Base-by-base conservation (phyloP, 1,139 yeast genomes). In the Yamadazyma conglobata region DNA sequence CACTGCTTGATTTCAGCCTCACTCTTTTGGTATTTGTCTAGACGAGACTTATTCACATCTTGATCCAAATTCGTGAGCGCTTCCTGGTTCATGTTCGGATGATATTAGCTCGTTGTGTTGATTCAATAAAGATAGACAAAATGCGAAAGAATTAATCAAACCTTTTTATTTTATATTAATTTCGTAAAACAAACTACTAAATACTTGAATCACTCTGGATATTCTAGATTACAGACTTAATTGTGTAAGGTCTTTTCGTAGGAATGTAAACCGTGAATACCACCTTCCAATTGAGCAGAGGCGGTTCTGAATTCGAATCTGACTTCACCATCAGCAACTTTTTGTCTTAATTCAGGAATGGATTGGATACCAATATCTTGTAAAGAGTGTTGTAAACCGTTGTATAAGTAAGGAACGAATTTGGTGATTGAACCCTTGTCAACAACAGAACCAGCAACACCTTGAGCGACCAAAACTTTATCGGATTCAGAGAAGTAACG, bases 221-320 rank as follows among this genome's bases (percentile, higher is more conserved):
- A 15, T 23, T 15, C 25, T 22, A 7, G 9, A 17, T 6, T 6
- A 17, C 7, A 14, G 5, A 23, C 15, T 22, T 51, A 50, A 27
- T 87, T 87, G 75, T 87, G 95, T 58, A 91, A 75, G 67, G 95
- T 88, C 79, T 91, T 91, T 70, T 91, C 98, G 60, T 85, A 91
- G 41, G 96, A 88, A 75, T 87, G 89, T 64, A 93, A 77, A 57
- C 95, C 91, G 68, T 87, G 87, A 42, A 91, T 93, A 64, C 97
- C 97, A 70, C 99, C 99, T 70, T 91, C 99, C 47, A 88, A 75
- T 75, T 91, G 98, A 41, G 98, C 96, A 56, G 96, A 85, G 33
- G 97, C 95, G 47, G 98, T 88, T 78, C 99, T 87, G 66, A 84
- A 81, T 70, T 93, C 98, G 56, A 93, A 91, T 70, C 98, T 81